phyloP scores from a whole-genome alignment of 2,329 filamentous ascomycete genomes.

The Pseudocercospora eumusae region DNA sequence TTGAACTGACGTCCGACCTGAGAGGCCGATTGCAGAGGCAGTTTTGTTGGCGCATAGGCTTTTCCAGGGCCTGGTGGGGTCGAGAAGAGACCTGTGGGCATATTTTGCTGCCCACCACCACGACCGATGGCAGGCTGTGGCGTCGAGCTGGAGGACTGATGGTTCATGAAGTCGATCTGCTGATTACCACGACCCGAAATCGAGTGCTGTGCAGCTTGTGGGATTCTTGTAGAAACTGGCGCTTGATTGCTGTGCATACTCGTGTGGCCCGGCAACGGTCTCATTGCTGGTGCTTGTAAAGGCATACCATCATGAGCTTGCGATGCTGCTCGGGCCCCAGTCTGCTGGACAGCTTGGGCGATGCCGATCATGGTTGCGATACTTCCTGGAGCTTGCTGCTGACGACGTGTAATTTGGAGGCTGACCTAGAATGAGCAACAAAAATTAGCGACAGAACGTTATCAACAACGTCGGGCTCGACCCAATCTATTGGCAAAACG shows the following conservation, averaged over 20 bases:
- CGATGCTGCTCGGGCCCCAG: background rate
- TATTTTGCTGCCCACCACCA: no score
- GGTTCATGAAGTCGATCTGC: background rate
- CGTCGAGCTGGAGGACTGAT: background rate
- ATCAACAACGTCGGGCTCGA: background rate
- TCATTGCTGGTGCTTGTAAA: background rate
- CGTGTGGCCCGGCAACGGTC: background rate
- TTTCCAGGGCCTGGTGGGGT: no score
- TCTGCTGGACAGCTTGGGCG: background rate
- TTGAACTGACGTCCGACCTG: no score
- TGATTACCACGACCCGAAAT: background rate
- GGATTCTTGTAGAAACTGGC: background rate
- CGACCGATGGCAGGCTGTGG: no score
- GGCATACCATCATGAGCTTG: background rate
- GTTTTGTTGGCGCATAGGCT: no score
- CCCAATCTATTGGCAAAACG: background rate
- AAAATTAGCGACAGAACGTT: background rate
- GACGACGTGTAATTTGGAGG: background rate
- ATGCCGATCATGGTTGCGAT: background rate
- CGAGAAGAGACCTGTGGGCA: no score
- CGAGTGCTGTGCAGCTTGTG: background rate
- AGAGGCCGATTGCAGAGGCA: no score
- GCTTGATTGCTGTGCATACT: background rate
- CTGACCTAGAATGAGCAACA: background rate
- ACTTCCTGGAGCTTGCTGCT: background rate